Base-by-base conservation (phyloP, 1,284 basidiomycete genomes). In the Irpex lacteus region DNA sequence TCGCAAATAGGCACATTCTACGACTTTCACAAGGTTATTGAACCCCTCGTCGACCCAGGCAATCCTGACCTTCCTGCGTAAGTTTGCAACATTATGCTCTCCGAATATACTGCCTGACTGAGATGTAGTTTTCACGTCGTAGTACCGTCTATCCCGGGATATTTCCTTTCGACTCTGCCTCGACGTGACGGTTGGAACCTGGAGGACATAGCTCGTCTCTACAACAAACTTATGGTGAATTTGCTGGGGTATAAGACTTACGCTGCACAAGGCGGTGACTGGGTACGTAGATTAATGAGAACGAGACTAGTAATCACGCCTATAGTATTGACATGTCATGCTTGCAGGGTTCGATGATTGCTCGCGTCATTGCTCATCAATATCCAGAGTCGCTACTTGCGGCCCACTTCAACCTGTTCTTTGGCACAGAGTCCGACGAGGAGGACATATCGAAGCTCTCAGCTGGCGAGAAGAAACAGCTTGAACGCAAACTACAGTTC, bases 131-230 rank as follows among this genome's bases (percentile, higher is more conserved):
- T 69, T 55, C 64, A 70, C 53, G 65, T 70, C 15, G 66, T 70
- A 53, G 60, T 63, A 6, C 65, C 65, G 4, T 69, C 68, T 34
- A 56, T 70, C 21, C 68, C 69, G 6, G 69, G 69, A 2, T 70
- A 66, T 34, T 64, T 60, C 19, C 66, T 69, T 40, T 69, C 68
- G 8, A 61, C 68, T 44, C 53, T 64, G 0, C 66, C 70, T 6
- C 60, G 60, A 4, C 60, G 57, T 40, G 38, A 65, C 15, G 61
- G 49, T n/a, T 67, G 64, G 64, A 56, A 9, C 8, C 64, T 68
- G 61, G 59, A n/a, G 9, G 67, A 68, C 61, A 68, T 63, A 37
- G 67, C 67, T 8, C 65, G 67, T n/a, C 56, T 68, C 53, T 63
- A 63, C 21, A 61, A 66, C 36, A 38, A 59, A 19, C 63, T 68